phyloP scores from a whole-genome alignment of 2,329 filamentous ascomycete genomes.

The Aspergillus jensenii region DNA sequence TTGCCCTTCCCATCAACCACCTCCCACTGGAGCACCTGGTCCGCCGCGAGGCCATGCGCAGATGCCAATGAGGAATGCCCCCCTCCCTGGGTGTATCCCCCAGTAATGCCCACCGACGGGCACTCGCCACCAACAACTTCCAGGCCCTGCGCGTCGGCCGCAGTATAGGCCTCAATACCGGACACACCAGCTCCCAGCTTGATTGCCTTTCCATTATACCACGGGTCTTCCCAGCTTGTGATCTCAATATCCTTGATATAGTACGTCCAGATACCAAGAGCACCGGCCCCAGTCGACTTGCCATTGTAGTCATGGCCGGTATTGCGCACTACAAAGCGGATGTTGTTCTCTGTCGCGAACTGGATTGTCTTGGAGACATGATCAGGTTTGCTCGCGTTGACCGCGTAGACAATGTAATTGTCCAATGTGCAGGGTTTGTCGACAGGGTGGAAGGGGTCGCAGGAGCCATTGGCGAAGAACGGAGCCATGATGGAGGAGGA shows the following conservation, averaged over 20 bases:
- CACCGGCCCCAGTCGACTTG: conserved; percentile 61
- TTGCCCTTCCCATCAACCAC: conserved; percentile 45
- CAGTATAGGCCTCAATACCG: conserved; percentile 50
- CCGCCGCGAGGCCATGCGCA: conserved; percentile 56
- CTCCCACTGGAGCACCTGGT: conserved; percentile 52
- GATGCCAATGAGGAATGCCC: conserved; percentile 58
- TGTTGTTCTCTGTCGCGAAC: conserved; percentile 13
- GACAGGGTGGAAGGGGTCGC: conserved; percentile 18
- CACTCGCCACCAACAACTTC: conserved; percentile 57
- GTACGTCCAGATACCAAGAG: conserved; percentile 34
- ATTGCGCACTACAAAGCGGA: conserved; percentile 50
- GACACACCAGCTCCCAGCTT: conserved; percentile 56
- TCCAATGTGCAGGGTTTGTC: conserved; percentile 29
- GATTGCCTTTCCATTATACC: conserved; percentile 55
- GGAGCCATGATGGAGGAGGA: conserved; percentile 15
- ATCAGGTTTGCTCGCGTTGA: conserved; percentile 31
- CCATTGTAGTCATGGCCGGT: conserved; percentile 50
- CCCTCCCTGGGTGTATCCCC: conserved; percentile 62
- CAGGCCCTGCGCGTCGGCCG: conserved; percentile 46
- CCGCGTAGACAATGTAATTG: conserved; percentile 33
- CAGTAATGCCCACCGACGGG: conserved; percentile 57
- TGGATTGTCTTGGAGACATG: conserved; percentile 30
- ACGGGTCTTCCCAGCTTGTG: conserved; percentile 32
- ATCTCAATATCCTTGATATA: conserved; percentile 31
- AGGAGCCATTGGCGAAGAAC: conserved; percentile 12